Evolutionary conservation across 441 rosid genomes (phyloP).

Genomic region (Adansonia grandidieri): DNA sequence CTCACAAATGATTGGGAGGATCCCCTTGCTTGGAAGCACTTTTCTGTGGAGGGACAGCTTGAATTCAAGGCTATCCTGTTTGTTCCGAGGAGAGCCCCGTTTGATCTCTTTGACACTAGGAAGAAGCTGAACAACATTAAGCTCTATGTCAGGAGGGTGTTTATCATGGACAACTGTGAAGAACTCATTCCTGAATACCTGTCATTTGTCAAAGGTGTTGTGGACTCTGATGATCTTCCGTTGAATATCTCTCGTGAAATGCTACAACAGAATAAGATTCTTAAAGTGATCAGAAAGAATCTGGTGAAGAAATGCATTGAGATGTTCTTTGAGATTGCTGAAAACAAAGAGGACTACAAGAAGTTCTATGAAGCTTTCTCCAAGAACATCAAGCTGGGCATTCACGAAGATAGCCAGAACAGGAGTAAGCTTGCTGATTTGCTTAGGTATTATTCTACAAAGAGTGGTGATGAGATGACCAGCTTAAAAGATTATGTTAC

Average conservation of each 20-base stretch:
- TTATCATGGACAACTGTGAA: conserved; percentile 51
- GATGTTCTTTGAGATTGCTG: conserved; percentile 48
- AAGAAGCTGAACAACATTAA: conserved; percentile 48
- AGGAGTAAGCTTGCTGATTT: conserved; percentile 42
- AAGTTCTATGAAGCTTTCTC: conserved; percentile 50
- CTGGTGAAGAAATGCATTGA: conserved; percentile 48
- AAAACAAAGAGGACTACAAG: conserved; percentile 45
- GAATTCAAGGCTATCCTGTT: conserved; percentile 47
- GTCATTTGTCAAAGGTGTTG: conserved; percentile 44
- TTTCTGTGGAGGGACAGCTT: conserved; percentile 51
- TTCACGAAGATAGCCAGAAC: conserved; percentile 47
- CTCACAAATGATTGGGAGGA: conserved; percentile 51
- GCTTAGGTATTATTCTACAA: conserved; percentile 45
- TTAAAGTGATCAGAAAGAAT: conserved; percentile 46
- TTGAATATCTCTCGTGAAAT: conserved; percentile 45
- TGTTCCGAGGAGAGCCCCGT: conserved; percentile 29
- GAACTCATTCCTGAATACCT: conserved; percentile 47
- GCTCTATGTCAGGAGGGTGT: conserved; percentile 48
- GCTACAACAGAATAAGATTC: conserved; percentile 48
- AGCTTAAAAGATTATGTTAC: conserved; percentile 49
- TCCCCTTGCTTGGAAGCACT: conserved; percentile 45
- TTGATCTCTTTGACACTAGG: conserved; percentile 45
- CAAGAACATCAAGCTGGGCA: conserved; percentile 44
- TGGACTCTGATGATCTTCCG: conserved; percentile 47
- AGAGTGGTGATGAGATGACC: conserved; percentile 48